phyloP scores from a whole-genome alignment of 176 grass and related monocot species.

The Raddia guianensis region DNA sequence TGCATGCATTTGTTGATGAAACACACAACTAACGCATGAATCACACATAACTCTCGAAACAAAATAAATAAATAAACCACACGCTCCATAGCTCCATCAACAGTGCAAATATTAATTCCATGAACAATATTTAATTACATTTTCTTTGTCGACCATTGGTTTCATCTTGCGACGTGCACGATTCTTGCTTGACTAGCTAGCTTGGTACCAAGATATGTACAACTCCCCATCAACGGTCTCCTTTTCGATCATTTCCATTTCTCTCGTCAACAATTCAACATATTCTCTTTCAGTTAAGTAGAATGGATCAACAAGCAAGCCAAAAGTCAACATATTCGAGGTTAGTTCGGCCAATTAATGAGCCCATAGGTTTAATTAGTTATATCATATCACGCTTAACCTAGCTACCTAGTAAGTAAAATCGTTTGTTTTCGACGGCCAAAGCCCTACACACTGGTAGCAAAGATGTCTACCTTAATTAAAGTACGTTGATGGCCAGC shows the following conservation, averaged over 20 bases:
- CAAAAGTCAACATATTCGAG: constrained; percentile 19
- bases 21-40: no score
- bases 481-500: no score
- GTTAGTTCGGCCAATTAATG: background rate
- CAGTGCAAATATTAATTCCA: background rate
- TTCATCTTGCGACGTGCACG: background rate
- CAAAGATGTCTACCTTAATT: no score
- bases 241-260: background rate
- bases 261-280: background rate
- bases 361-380: background rate
- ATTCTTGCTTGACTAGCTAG: constrained; percentile 17
- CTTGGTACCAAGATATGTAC: no score
- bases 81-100: background rate
- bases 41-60: no score
- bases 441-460: no score
- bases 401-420: background rate
- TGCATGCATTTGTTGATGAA: no score
- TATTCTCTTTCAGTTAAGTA: background rate
- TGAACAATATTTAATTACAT: background rate
- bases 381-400: background rate
- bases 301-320: background rate
- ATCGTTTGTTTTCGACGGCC: no score
- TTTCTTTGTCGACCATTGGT: no score
- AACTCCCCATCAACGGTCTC: background rate
- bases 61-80: background rate